Evolutionary conservation across 306 rosid genomes (phyloP), one percentile per base, ranked within the genome.

Genomic region (Quercus suber): DNA sequence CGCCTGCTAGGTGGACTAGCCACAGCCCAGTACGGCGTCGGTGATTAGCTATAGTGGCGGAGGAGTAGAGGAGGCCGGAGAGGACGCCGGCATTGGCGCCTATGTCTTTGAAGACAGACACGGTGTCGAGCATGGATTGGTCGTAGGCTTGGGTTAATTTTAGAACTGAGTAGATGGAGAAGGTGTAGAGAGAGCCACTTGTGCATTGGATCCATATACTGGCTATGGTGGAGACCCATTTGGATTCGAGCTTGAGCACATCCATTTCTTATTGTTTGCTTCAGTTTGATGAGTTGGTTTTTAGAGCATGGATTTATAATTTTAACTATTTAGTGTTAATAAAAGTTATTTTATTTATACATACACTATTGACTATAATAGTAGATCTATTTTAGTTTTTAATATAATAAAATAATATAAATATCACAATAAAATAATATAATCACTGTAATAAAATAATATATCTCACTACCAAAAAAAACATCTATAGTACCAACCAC

Each of bases 61-160:
- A 94, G 74, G 97, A 84, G 85, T 87, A 95, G 19, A 91, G 94
- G 53, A 95, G 75, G 27, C 98, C 98, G 27, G 99, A 82, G 64
- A 95, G 85, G 69, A 90, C 43, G 52, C 99, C 99, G 53, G 87
- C 90, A 86, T 89, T 92, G 53, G 90, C 96, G 1, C 98, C 99
- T 65, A 95, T 84, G 84, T 95, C 97, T 20, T 95, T 92, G 94
- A 95, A 95, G 69, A 95, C 97, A n/a, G 98, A 92, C 20, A 95
- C 96, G 49, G 96, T 89, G 81, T 93, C 97, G 77, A 95, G 95
- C 5, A 98, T 90, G 65, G 96, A 91, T 78, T 95, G 98, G 31
- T 91, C 90, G 82, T 95, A 95, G 71, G 85, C 84, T 33, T 92
- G 98, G 12, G 86, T 61, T 17, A 97, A 87, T 73, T 95, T 95